Evolutionary conservation across 306 rosid genomes (phyloP).

Genomic region (Ziziphus jujuba): DNA sequence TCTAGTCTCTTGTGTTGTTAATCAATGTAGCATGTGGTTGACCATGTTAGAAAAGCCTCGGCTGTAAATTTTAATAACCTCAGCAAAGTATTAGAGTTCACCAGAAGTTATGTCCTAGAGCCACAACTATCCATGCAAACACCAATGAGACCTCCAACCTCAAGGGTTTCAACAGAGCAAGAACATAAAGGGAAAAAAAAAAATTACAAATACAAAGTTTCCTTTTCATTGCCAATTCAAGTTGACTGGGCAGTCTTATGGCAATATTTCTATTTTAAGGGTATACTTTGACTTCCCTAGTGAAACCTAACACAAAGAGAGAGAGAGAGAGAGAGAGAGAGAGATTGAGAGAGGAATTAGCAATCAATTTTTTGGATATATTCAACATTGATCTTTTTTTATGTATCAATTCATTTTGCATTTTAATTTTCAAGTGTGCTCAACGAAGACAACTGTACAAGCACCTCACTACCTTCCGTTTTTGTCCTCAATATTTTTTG

Average conservation of each 20-base stretch:
- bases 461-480: constrained; percentile 8
- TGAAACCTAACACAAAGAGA: not conserved
- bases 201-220: not conserved
- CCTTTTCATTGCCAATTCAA: not conserved
- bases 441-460: not conserved
- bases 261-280: not conserved
- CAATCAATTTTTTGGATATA: not conserved
- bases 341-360: too few species aligned
- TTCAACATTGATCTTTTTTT: not conserved
- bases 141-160: not conserved
- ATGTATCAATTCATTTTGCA: not conserved
- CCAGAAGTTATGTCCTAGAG: not conserved
- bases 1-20: too few species aligned
- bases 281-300: not conserved
- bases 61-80: not conserved
- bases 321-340: too few species aligned
- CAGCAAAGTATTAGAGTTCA: not conserved
- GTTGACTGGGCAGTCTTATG: not conserved
- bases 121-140: not conserved
- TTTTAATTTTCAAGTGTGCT: constrained; percentile 11
- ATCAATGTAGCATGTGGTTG: too few species aligned
- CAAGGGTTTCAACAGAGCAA: not conserved
- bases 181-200: not conserved
- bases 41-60: too few species aligned
- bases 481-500: not conserved